A percentile compares a stretch with the other conserved stretches of the same genome.
phyloP scores from a whole-genome alignment of 2,329 filamentous ascomycete genomes.

The Colletotrichum limetticola region DNA sequence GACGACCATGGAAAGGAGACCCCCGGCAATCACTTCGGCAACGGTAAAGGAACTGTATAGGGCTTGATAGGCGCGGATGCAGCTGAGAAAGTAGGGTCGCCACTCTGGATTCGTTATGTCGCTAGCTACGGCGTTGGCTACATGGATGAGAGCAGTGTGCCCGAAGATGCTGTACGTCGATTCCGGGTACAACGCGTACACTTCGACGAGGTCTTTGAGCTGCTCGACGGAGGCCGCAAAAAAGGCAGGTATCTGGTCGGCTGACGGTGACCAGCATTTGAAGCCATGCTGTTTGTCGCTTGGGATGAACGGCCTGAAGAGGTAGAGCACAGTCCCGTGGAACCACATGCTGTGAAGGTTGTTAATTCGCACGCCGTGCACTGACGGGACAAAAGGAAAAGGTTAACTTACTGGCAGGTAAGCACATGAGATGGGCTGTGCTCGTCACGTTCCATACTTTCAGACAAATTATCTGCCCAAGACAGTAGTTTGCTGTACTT shows the following conservation, averaged over 20 bases:
- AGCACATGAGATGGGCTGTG: constrained; percentile 45
- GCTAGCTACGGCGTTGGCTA: constrained; percentile 49
- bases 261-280: constrained; percentile 27
- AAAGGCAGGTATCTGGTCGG: constrained; percentile 32
- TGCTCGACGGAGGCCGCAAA: constrained; percentile 50
- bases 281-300: constrained; percentile 24
- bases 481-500: constrained; percentile 51
- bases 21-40: constrained; percentile 46
- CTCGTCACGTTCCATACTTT: constrained; percentile 40
- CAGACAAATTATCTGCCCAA: constrained; percentile 48
- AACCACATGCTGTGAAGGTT: constrained; percentile 15
- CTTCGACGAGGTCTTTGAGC: constrained; percentile 50
- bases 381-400: neutral
- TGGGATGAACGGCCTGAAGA: constrained; percentile 29
- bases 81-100: constrained; percentile 49
- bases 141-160: constrained; percentile 51
- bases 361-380: neutral
- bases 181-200: constrained; percentile 46
- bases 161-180: constrained; percentile 51
- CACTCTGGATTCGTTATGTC: constrained; percentile 42
- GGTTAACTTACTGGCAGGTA: constrained; percentile 47
- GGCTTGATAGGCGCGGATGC: constrained; percentile 49
- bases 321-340: constrained; percentile 31
- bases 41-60: constrained; percentile 49
- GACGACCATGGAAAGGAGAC: constrained; percentile 49